Evolutionary conservation across 805 yeast species (phyloP).

Genomic region (Candida golubevii): DNA sequence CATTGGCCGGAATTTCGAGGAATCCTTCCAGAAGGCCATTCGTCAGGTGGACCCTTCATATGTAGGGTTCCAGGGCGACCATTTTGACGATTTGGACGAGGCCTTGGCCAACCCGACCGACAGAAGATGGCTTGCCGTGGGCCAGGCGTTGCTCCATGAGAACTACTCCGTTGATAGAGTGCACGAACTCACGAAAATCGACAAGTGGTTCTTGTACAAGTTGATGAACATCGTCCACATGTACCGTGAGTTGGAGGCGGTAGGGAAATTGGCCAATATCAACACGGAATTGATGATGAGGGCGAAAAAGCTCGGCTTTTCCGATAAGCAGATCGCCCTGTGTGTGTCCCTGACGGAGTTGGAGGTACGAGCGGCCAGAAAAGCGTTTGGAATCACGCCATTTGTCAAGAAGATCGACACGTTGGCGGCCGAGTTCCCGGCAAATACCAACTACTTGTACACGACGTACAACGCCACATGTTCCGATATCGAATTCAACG

Average conservation of each 20-base stretch:
- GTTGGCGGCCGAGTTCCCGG: constrained; percentile 98
- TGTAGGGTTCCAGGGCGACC: constrained; percentile 87
- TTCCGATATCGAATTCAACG: constrained; percentile 80
- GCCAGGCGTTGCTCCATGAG: constrained; percentile 92
- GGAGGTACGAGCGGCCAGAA: constrained; percentile 79
- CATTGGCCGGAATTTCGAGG: constrained; percentile 96
- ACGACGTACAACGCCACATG: constrained; percentile 91
- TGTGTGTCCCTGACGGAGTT: constrained; percentile 72
- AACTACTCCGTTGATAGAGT: constrained; percentile 87
- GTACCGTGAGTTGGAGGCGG: constrained; percentile 73
- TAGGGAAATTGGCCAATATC: constrained; percentile 50
- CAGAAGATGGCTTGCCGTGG: constrained; percentile 96
- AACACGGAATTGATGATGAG: constrained; percentile 65
- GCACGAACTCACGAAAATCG: constrained; percentile 88
- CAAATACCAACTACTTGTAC: constrained; percentile 90
- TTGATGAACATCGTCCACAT: constrained; percentile 87
- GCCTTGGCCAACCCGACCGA: constrained; percentile 85
- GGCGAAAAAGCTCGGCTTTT: constrained; percentile 92
- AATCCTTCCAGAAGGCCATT: constrained; percentile 94
- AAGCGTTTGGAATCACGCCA: constrained; percentile 75
- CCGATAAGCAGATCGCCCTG: constrained; percentile 86
- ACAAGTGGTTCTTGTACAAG: constrained; percentile 92
- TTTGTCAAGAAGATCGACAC: constrained; percentile 97
- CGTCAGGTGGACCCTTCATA: constrained; percentile 92
- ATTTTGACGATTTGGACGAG: constrained; percentile 71